These are phyloP conservation scores for Pseudogymnoascus sp. DNA, from an alignment of 2,329 filamentous ascomycete species.

Conservation along the genomic window DNA sequence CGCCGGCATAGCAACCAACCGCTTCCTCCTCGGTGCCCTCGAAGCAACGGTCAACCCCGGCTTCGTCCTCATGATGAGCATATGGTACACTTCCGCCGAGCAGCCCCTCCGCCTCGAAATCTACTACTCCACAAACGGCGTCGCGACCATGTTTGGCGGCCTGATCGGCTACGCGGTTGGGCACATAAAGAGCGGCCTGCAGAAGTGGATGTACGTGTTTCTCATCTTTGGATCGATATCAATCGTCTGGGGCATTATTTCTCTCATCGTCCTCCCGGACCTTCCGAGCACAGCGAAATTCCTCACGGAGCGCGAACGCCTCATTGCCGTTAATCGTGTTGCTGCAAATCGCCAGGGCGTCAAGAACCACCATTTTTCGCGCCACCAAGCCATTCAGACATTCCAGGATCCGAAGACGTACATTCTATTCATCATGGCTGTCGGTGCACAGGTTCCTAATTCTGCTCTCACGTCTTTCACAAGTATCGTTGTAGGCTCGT, in stretches of 20 bases:
- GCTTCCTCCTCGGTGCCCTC: constrained; percentile 54
- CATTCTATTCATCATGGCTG: constrained; percentile 49
- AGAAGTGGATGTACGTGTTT: constrained; percentile 64
- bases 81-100: constrained; percentile 58
- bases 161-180: constrained; percentile 60
- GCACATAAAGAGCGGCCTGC: constrained; percentile 48
- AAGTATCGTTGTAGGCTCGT: constrained; percentile 63
- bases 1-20: constrained; percentile 56
- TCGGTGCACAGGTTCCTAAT: constrained; percentile 40
- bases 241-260: constrained; percentile 55
- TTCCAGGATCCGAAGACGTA: constrained; percentile 55
- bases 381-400: constrained; percentile 48
- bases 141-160: constrained; percentile 54
- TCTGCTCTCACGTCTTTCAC: constrained; percentile 47
- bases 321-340: constrained; percentile 58
- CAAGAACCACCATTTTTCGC: constrained; percentile 52
- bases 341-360: constrained; percentile 56
- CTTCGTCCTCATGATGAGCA: constrained; percentile 55
- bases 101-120: constrained; percentile 57
- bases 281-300: constrained; percentile 64
- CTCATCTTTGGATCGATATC: constrained; percentile 56
- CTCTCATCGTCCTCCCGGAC: constrained; percentile 54
- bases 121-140: constrained; percentile 52
- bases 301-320: constrained; percentile 50
- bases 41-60: constrained; percentile 58